A percentile compares a stretch with the other conserved stretches of the same genome.
Conservation (phyloP, 768 basidiomycete genomes). For the Butyriboletus loyo region DNA sequence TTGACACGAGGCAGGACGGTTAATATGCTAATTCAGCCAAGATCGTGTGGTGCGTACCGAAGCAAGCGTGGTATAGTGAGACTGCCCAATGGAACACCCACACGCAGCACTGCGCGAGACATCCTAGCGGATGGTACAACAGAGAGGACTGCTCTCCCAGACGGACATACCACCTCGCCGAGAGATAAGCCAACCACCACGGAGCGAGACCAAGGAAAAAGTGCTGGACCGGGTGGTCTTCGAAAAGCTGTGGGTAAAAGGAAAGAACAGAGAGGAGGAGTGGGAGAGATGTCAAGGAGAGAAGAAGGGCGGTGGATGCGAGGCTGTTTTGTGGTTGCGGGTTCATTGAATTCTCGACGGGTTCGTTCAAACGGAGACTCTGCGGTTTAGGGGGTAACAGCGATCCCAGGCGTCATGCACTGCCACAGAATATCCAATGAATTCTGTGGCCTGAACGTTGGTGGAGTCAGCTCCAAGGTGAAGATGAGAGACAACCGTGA, state of each 20-base stretch:
- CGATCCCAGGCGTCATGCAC: background rate
- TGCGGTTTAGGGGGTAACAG: constrained; percentile 6
- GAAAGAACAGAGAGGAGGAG: constrained; percentile 17
- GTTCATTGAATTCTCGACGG: constrained; percentile 7
- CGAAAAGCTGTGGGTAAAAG: constrained; percentile 8
- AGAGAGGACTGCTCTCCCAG: constrained; percentile 19
- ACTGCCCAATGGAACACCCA: constrained; percentile 27
- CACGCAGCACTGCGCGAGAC: constrained; percentile 21
- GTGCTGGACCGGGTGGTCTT: constrained; percentile 7
- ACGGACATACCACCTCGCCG: constrained; percentile 21
- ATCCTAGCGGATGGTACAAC: constrained; percentile 24
- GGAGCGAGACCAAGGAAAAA: constrained; percentile 25
- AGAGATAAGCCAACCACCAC: constrained; percentile 19
- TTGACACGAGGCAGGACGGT: background rate
- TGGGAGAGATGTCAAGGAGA: constrained; percentile 11
- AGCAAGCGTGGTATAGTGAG: constrained; percentile 17
- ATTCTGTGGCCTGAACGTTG: background rate
- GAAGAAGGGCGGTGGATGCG: constrained; percentile 8
- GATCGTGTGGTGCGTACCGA: constrained; percentile 6
- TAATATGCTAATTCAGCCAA: background rate
- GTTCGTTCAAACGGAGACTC: background rate
- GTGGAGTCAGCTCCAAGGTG: too few species aligned
- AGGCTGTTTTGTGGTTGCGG: background rate
- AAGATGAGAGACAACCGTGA: too few species aligned
- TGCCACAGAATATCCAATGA: constrained; percentile 1